phyloP scores from a whole-genome alignment of 345 rosid species.

The Zanthoxylum bungeanum region DNA sequence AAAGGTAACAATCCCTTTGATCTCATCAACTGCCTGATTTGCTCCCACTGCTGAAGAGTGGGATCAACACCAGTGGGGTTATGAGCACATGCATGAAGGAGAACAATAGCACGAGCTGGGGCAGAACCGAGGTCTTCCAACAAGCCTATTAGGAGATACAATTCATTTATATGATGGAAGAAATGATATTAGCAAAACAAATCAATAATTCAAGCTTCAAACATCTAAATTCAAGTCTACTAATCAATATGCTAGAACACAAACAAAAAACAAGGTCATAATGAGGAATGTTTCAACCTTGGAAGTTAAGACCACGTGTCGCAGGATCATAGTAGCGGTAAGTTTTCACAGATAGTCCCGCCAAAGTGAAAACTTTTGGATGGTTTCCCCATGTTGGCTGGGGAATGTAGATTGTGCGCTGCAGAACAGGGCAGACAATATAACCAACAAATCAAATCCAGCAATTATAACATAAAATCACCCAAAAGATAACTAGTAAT shows the following conservation, averaged over 20 bases:
- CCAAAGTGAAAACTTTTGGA: conserved; percentile 60
- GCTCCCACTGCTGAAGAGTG: conserved; percentile 84
- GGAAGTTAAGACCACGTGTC: conserved; percentile 74
- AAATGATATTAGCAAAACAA: not conserved
- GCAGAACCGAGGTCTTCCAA: conserved; percentile 88
- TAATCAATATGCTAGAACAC: not conserved
- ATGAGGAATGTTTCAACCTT: conserved; percentile 36
- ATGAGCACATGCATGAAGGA: conserved; percentile 98
- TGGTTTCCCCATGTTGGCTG: conserved; percentile 94
- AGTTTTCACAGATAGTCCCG: conserved; percentile 69
- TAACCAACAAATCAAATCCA: not conserved
- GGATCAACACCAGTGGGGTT: conserved; percentile 99
- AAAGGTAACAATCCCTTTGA: conserved; percentile 78
- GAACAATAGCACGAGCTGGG: conserved; percentile 78
- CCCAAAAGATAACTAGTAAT: conserved; percentile 2
- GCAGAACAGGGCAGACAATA: conserved; percentile 24
- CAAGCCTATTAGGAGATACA: conserved; percentile 45
- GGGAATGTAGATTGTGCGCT: conserved; percentile 72
- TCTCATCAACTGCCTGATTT: conserved; percentile 71
- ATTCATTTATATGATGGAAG: not conserved
- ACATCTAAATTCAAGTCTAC: not conserved
- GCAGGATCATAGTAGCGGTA: conserved; percentile 83
- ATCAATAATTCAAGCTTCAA: not conserved
- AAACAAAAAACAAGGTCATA: not conserved
- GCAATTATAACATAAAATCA: not conserved